These are phyloP conservation scores for Claviceps sp. DNA, from an alignment of 2,329 filamentous ascomycete genomes.

Conservation along the genomic window DNA sequence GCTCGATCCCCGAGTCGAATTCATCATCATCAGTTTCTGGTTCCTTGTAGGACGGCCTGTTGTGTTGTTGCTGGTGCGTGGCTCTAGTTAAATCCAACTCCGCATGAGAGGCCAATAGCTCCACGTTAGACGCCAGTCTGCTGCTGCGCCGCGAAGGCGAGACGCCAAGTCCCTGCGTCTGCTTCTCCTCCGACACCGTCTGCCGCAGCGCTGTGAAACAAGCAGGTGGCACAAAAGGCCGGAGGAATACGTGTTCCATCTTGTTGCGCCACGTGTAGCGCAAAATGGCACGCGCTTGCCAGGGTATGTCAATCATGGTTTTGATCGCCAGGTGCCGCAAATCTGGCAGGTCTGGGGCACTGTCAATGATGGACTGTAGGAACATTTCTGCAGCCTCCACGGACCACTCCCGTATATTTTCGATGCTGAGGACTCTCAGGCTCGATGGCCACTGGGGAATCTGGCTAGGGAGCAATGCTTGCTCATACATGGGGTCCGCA, in stretches of 20 bases:
- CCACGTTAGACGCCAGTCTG: slow-evolving; percentile 19
- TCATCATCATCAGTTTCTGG: slow-evolving; percentile 33
- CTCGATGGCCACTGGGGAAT: slow-evolving; percentile 66
- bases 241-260: slow-evolving; percentile 53
- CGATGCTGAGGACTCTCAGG: slow-evolving; percentile 58
- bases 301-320: slow-evolving; percentile 65
- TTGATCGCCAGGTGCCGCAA: slow-evolving; percentile 61
- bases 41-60: slow-evolving; percentile 26
- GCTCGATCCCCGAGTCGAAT: slow-evolving; percentile 15
- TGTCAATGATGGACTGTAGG: slow-evolving; percentile 64
- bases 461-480: slow-evolving; percentile 49
- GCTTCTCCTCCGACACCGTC: slow-evolving; percentile 9
- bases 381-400: slow-evolving; percentile 59
- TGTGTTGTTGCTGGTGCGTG: slow-evolving; percentile 8
- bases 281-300: slow-evolving; percentile 71
- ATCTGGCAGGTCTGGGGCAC: slow-evolving; percentile 48
- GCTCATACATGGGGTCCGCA: slow-evolving; percentile 60
- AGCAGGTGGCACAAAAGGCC: slow-evolving; percentile 29
- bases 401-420: slow-evolving; percentile 64
- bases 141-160: slow-evolving; percentile 23
- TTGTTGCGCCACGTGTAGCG: slow-evolving; percentile 64
- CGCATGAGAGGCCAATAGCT: slow-evolving; percentile 12
- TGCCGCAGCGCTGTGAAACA: slow-evolving; percentile 12
- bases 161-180: slow-evolving; percentile 7
- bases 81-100: slow-evolving; percentile 7